A percentile compares a stretch with the other conserved stretches of the same genome.
phyloP scores from a whole-genome alignment of 179 eudicot species.

The Drosera spatulata region DNA sequence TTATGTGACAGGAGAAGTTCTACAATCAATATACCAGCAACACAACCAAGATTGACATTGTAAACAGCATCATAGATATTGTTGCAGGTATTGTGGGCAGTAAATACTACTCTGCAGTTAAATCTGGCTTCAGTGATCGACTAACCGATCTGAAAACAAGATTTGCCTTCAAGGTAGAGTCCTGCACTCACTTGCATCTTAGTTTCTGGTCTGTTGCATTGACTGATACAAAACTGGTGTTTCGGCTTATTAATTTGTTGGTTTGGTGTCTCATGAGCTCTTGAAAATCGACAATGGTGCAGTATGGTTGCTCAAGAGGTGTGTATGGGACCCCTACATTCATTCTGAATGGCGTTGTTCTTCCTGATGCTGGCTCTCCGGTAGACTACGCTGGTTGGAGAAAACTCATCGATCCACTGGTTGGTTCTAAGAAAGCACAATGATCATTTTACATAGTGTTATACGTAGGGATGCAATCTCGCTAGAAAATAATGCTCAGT shows the following conservation, averaged over 20 bases:
- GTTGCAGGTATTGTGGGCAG: conserved; percentile 34
- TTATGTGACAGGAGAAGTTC: conserved; percentile 37
- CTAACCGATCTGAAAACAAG: conserved; percentile 54
- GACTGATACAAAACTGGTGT: too few relatives aligned
- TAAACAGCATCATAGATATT: conserved; percentile 26
- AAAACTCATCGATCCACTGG: conserved; percentile 59
- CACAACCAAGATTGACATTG: conserved; percentile 32
- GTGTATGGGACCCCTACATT: conserved; percentile 77
- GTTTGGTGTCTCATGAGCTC: too few relatives aligned
- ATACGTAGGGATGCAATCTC: too few relatives aligned
- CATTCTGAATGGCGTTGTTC: conserved; percentile 68
- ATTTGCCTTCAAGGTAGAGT: conserved; percentile 71
- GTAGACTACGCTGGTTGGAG: conserved; percentile 54
- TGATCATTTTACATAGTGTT: not conserved
- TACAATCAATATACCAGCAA: conserved; percentile 46
- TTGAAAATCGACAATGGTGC: conserved; percentile 8
- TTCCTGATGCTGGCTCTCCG: conserved; percentile 58
- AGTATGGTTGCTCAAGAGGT: conserved; percentile 89
- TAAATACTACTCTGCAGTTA: conserved; percentile 29
- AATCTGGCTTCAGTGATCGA: conserved; percentile 51
- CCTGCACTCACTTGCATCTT: too few relatives aligned
- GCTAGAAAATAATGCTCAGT: too few relatives aligned
- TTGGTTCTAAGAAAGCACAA: conserved; percentile 9
- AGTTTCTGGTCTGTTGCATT: too few relatives aligned
- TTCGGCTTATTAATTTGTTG: too few relatives aligned